Evolutionary conservation across 1,139 yeast species (phyloP).

Genomic region (Nadsonia commutata): DNA sequence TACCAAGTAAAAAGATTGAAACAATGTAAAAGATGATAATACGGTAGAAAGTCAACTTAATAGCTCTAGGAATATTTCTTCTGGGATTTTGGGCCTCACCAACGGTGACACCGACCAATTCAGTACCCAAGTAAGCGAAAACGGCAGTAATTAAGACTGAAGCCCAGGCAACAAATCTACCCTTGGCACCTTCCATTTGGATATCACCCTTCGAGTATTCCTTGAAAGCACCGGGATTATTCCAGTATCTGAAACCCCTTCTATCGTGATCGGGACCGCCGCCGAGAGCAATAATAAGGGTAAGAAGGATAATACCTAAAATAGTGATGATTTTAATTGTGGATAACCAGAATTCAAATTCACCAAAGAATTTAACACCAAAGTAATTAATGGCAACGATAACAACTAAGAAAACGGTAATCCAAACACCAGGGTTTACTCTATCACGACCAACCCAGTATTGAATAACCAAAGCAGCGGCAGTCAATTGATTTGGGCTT

Average conservation of each 20-base stretch:
- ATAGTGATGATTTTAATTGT: conserved; percentile 52
- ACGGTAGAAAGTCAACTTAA: conserved; percentile 54
- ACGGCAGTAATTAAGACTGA: conserved; percentile 38
- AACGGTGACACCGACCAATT: conserved; percentile 65
- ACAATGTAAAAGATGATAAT: conserved; percentile 33
- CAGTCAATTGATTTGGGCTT: conserved; percentile 44
- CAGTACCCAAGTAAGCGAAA: conserved; percentile 45
- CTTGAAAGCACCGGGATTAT: conserved; percentile 46
- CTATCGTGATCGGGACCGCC: conserved; percentile 53
- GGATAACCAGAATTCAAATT: conserved; percentile 52
- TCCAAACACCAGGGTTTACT: conserved; percentile 55
- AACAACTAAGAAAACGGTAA: conserved; percentile 46
- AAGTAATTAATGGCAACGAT: conserved; percentile 36
- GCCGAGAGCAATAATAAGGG: conserved; percentile 58
- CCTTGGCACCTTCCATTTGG: conserved; percentile 26
- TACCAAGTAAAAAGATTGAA: conserved; percentile 35
- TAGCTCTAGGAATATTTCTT: conserved; percentile 56
- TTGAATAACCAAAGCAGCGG: conserved; percentile 46
- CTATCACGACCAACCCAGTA: conserved; percentile 40
- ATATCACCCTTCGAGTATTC: conserved; percentile 21
- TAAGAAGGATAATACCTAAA: conserved; percentile 50
- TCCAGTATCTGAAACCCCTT: conserved; percentile 55
- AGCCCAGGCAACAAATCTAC: conserved; percentile 50
- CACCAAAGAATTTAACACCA: conserved; percentile 51
- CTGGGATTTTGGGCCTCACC: conserved; percentile 74